These are phyloP conservation scores for Corymbia citriodora DNA, from an alignment of 441 rosid species.

Conservation along the genomic window DNA sequence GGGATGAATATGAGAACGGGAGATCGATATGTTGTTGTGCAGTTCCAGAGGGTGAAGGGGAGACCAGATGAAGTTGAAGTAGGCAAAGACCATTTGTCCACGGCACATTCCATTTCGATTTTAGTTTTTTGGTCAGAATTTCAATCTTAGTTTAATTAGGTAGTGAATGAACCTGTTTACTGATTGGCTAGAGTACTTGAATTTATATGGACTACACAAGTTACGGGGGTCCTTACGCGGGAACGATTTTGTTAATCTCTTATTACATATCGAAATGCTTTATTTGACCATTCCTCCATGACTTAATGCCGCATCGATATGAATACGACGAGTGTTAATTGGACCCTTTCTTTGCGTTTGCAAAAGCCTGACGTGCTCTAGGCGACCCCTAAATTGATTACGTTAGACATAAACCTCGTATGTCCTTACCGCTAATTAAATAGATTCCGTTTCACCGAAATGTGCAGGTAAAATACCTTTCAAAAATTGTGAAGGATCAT, in stretches of 20 bases:
- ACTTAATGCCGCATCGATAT: not conserved
- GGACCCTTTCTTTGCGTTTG: not conserved
- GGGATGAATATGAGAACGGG: not conserved
- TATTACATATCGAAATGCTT: no score
- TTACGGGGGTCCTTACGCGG: not conserved
- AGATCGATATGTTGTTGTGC: not conserved
- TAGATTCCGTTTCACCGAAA: no score
- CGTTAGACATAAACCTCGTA: not conserved
- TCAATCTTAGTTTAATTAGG: not conserved
- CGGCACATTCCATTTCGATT: not conserved
- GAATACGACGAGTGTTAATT: not conserved
- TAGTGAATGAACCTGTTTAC: not conserved
- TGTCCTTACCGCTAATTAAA: no score
- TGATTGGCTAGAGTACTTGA: not conserved
- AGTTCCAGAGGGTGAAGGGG: no score
- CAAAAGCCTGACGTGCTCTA: not conserved
- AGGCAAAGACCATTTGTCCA: not conserved
- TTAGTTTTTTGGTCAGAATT: no score
- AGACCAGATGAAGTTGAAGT: no score
- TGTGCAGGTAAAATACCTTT: no score
- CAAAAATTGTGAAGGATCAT: no score
- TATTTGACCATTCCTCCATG: not conserved
- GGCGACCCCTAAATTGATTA: not conserved
- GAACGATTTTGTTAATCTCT: not conserved
- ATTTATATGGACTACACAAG: not conserved